Evolutionary conservation across 1,139 yeast genomes (phyloP).

Genomic region (Candida labiduridarum): DNA sequence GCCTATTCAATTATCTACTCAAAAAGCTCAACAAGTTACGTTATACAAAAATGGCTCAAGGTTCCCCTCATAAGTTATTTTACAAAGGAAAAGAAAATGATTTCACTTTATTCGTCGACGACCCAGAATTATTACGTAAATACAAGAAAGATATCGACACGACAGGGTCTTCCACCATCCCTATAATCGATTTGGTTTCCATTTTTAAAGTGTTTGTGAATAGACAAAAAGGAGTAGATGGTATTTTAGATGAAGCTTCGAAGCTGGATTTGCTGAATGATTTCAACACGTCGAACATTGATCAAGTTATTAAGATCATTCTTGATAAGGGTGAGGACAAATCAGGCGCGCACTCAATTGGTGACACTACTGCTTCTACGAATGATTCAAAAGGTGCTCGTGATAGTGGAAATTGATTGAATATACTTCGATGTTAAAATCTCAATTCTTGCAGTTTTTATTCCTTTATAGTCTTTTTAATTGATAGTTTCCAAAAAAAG

Average conservation of each 20-base stretch:
- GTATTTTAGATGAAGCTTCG: constrained; percentile 75
- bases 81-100: constrained; percentile 68
- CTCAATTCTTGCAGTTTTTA: not conserved
- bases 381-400: constrained; percentile 46
- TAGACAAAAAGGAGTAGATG: constrained; percentile 69
- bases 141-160: constrained; percentile 35
- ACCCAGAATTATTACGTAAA: constrained; percentile 48
- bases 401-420: constrained; percentile 26
- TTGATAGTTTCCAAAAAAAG: not conserved
- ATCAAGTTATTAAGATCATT: constrained; percentile 56
- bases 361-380: constrained; percentile 23
- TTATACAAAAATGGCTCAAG: constrained; percentile 19
- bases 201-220: constrained; percentile 64
- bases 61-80: constrained; percentile 49
- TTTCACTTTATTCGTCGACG: constrained; percentile 66
- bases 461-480: not conserved
- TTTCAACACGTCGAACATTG: constrained; percentile 56
- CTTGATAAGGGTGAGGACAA: constrained; percentile 57
- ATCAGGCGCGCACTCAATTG: constrained; percentile 24
- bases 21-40: not conserved
- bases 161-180: constrained; percentile 51
- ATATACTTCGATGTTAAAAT: not conserved
- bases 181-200: constrained; percentile 67
- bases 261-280: constrained; percentile 62
- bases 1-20: not conserved